A percentile compares a stretch with the other conserved stretches of the same genome.
Evolutionary conservation across 495 filamentous ascomycete species (phyloP).

Genomic region (Peziza echinospora): DNA sequence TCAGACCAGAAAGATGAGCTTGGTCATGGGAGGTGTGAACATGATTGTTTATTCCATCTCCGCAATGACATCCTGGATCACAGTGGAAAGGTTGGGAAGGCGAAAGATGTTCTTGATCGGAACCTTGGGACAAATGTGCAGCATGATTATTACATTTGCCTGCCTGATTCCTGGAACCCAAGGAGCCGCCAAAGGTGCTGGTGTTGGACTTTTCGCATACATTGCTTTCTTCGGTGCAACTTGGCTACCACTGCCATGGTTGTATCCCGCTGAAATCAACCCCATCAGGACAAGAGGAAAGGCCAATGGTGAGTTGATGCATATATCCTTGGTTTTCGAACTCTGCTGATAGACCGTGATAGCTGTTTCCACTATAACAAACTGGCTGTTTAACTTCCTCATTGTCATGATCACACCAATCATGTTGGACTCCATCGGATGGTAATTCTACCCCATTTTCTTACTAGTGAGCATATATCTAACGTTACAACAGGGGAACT

Average conservation of each 20-base stretch:
- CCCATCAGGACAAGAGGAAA: slow-evolving; percentile 53
- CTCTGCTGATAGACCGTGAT: too few relatives aligned
- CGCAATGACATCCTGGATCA: slow-evolving; percentile 59
- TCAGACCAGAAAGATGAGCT: slow-evolving; percentile 33
- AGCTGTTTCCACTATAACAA: slow-evolving; percentile 50
- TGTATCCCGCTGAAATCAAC: slow-evolving; percentile 51
- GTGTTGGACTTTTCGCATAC: slow-evolving; percentile 56
- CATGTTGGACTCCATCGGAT: slow-evolving; percentile 43
- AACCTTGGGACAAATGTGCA: slow-evolving; percentile 42
- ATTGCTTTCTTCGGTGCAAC: slow-evolving; percentile 58
- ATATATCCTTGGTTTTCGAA: too few relatives aligned
- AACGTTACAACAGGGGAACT: too few relatives aligned
- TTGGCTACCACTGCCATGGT: slow-evolving; percentile 49
- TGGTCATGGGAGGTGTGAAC: slow-evolving; percentile 59
- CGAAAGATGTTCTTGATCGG: slow-evolving; percentile 51
- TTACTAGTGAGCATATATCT: too few relatives aligned
- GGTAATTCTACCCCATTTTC: too few relatives aligned
- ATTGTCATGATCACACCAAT: slow-evolving; percentile 67
- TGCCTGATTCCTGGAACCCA: slow-evolving; percentile 39
- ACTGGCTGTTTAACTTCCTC: slow-evolving; percentile 66
- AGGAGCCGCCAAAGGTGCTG: slow-evolving; percentile 41
- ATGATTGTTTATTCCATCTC: slow-evolving; percentile 62
- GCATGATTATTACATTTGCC: slow-evolving; percentile 56
- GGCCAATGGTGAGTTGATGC: slow-evolving; percentile 33
- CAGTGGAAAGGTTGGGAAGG: slow-evolving; percentile 52